Evolutionary conservation across 2,329 filamentous ascomycete species (phyloP), one percentile per base, ranked within the genome.

Genomic region (Alternaria consortialis): DNA sequence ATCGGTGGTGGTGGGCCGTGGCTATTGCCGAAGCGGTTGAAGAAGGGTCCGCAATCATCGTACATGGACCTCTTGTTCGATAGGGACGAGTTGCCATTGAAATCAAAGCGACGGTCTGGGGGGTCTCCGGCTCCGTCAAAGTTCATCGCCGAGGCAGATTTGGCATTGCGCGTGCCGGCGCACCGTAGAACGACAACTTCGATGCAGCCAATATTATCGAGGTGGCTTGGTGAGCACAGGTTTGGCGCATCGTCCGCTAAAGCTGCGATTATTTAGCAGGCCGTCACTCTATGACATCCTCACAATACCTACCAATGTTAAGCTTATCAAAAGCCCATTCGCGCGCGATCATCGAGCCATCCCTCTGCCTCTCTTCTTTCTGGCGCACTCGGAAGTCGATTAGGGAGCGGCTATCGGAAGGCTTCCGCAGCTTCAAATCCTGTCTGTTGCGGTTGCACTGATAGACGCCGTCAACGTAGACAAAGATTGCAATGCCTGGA

Each of bases 391-490:
- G 72, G 54, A 87, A 84, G 56, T 85, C 80, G 20, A 85, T 74
- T 43, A 83, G 70, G 25, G 78, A 69, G 13, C 66, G 69, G 29
- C 64, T 76, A 48, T 77, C 71, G 6, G 70, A 69, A 27, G 67
- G 65, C 20, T 73, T 69, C 8, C 66, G 61, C 12, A 72, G 70
- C 54, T 77, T 73, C 32, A 86, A 65, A 36, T 80, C 74, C 39
- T 79, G 76, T 39, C 81, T 77, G 70, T 85, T 85, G 58, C 85
- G 84, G 61, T 87, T 87, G 74, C 84, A 85, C 67, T 87, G 85
- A 62, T 87, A 87, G 6, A 83, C 73, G 17, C 85, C 85, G 65
- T 87, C 85, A 40, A 87, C 85, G 75, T 82, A 87, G 27, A 87
- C 84, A 61, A 84, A 84, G 72, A 85, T 82, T 2, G 84, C 81